These are phyloP conservation scores for Cunninghamia lanceolata DNA, from an alignment of 75 land plant genomes.

Conservation along the genomic window DNA sequence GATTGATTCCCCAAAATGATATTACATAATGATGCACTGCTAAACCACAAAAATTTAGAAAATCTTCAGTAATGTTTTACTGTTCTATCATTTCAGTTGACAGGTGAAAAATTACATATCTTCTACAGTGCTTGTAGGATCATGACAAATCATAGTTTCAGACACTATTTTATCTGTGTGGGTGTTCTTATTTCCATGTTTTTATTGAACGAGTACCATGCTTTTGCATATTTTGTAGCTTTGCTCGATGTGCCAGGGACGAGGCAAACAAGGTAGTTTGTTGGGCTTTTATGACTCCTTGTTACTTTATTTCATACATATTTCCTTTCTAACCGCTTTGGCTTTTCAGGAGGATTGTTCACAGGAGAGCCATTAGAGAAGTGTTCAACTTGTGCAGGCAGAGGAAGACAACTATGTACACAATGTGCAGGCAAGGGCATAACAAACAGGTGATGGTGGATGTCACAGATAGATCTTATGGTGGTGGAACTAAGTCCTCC, in stretches of 20 bases:
- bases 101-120: neutral
- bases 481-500: neutral
- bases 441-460: neutral
- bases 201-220: neutral
- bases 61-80: too few relatives aligned
- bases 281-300: neutral
- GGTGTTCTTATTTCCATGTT: neutral
- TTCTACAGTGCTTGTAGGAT: neutral
- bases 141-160: neutral
- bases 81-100: neutral
- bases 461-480: neutral
- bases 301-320: neutral
- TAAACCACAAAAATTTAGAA: too few relatives aligned
- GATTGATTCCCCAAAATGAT: too few relatives aligned
- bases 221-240: neutral
- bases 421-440: neutral
- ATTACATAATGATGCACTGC: too few relatives aligned
- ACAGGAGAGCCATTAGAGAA: neutral
- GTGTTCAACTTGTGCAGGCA: neutral
- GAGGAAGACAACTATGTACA: neutral
- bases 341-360: slow-evolving; percentile 5
- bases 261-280: slow-evolving; percentile 2
- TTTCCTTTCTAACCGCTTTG: neutral
- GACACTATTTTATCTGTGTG: neutral
- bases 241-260: neutral